phyloP scores from a whole-genome alignment of 305 asterid genomes.

The Plantago coronopus region DNA sequence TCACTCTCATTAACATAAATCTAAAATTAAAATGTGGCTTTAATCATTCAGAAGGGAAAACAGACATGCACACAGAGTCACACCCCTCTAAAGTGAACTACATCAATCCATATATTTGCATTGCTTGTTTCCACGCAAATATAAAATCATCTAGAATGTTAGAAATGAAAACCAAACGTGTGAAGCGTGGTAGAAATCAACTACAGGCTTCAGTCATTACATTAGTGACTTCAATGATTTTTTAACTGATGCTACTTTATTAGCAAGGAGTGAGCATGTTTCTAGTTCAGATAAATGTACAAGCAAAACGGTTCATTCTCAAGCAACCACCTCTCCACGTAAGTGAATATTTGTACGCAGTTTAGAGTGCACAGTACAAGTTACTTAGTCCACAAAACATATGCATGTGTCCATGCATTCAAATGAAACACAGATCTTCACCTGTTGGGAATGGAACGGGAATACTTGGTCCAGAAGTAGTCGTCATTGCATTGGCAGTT shows the following conservation, averaged over 20 bases:
- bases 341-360: background rate
- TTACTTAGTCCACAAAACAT: background rate
- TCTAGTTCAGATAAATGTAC: background rate
- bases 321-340: background rate
- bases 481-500: conserved; percentile 56
- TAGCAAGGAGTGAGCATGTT: background rate
- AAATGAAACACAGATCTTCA: conserved; percentile 16
- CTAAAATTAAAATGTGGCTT: background rate
- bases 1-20: background rate
- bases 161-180: background rate
- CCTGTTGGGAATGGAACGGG: conserved; percentile 82
- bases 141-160: background rate
- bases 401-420: background rate
- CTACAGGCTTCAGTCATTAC: background rate
- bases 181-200: background rate
- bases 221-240: background rate
- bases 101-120: background rate
- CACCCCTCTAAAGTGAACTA: background rate
- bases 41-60: too few species aligned
- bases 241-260: background rate
- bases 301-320: background rate
- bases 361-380: background rate
- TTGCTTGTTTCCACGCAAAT: background rate
- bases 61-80: background rate
- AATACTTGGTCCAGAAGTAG: conserved; percentile 67